Conservation (phyloP, 441 rosid species). For the Isatis lusitanica region DNA sequence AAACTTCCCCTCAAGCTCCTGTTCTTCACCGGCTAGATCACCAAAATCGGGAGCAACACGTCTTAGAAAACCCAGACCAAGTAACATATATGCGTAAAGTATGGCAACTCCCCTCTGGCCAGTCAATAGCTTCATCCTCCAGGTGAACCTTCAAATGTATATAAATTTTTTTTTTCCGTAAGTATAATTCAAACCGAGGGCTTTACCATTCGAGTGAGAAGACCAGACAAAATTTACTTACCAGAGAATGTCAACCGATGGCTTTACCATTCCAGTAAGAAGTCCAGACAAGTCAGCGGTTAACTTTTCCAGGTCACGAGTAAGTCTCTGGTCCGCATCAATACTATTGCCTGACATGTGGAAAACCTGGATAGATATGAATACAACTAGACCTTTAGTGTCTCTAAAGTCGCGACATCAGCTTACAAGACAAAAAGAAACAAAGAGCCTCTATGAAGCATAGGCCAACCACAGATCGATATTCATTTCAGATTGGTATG, state of each 20-base stretch:
- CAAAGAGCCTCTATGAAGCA: constrained; percentile 10
- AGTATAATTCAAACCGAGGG: constrained; percentile 18
- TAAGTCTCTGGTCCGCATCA: constrained; percentile 98
- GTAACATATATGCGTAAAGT: constrained; percentile 92
- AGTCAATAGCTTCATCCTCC: constrained; percentile 99
- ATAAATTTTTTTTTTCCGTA: constrained; percentile 18
- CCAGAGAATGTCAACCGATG: constrained; percentile 96
- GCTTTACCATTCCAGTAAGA: constrained; percentile 99
- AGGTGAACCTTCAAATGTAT: constrained; percentile 73
- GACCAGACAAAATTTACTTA: constrained; percentile 42
- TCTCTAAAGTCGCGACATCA: constrained; percentile 6
- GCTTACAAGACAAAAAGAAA: constrained; percentile 3
- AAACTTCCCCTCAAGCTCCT: no score
- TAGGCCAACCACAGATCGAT: constrained; percentile 4
- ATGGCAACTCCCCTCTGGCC: constrained; percentile 97
- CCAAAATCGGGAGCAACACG: constrained; percentile 95
- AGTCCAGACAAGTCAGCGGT: constrained; percentile 85
- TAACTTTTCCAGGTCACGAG: constrained; percentile 93
- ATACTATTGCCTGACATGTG: constrained; percentile 85
- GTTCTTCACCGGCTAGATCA: no score
- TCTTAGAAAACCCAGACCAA: constrained; percentile 95
- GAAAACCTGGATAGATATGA: constrained; percentile 63
- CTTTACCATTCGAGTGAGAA: background rate
- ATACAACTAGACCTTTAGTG: constrained; percentile 21
- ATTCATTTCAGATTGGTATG: background rate